Percentiles rank a stretch among this genome's conserved stretches.
These are phyloP conservation scores for Deuterostichococcus epilithicus DNA, from an alignment of 139 green algal genomes.

Conservation along the genomic window DNA sequence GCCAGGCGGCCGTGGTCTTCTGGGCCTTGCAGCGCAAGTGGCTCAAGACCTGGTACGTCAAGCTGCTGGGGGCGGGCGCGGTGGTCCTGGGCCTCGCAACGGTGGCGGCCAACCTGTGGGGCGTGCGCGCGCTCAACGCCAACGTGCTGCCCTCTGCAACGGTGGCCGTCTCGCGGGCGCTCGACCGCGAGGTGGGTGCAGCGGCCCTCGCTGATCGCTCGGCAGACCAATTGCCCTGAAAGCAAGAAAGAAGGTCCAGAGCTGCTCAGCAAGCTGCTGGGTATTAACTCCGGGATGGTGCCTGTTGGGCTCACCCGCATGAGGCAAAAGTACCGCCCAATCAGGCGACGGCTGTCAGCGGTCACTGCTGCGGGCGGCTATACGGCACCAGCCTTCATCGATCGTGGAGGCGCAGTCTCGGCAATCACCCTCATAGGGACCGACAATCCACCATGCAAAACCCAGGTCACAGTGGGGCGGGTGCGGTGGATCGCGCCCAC, in stretches of 20 bases:
- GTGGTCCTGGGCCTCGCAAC: conserved; percentile 21
- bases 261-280: too few species aligned
- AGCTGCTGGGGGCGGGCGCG: conserved; percentile 12
- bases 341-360: too few species aligned
- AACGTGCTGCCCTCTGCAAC: conserved; percentile 21
- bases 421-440: too few species aligned
- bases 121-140: conserved; percentile 32
- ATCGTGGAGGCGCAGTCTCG: too few species aligned
- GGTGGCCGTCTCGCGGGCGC: conserved; percentile 3
- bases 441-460: conserved; percentile 1
- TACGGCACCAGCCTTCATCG: too few species aligned
- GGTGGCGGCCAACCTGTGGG: conserved; percentile 38
- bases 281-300: too few species aligned
- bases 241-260: too few species aligned
- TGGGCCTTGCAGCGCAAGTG: conserved; percentile 15
- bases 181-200: conserved; percentile 40
- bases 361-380: too few species aligned
- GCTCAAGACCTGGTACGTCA: conserved; percentile 6
- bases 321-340: too few species aligned
- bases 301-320: too few species aligned
- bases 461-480: conserved; percentile 40
- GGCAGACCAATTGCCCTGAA: too few species aligned
- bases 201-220: too few species aligned
- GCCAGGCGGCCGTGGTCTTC: background rate
- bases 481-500: conserved; percentile 47